phyloP scores from a whole-genome alignment of 225 moss, liverwort and hornwort genomes.

The Climacium dendroides region DNA sequence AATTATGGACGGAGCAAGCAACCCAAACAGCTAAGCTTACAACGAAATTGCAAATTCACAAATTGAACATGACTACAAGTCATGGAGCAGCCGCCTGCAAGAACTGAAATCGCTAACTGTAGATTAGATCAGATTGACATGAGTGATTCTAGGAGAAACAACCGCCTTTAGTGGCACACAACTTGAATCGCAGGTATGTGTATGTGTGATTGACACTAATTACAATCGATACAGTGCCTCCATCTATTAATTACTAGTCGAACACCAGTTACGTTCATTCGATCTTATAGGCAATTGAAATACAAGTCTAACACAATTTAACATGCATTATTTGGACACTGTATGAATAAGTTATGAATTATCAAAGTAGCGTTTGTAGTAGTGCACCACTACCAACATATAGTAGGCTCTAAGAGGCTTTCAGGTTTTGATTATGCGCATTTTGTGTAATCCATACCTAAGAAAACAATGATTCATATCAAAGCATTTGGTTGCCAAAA shows the following conservation, averaged over 20 bases:
- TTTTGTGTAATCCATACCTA: not conserved
- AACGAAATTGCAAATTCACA: not conserved
- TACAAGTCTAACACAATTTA: not conserved
- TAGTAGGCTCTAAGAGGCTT: not conserved
- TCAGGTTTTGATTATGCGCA: not conserved
- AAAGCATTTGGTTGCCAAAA: not conserved
- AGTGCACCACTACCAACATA: not conserved
- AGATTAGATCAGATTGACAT: not conserved
- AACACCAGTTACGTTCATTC: rapidly evolving
- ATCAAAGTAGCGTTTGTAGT: not conserved
- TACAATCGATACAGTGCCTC: too few relatives aligned
- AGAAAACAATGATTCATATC: too few relatives aligned
- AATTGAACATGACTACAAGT: not conserved
- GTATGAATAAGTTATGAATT: not conserved
- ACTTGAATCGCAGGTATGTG: not conserved
- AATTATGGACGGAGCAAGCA: not conserved
- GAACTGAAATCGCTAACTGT: not conserved
- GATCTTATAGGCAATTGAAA: not conserved
- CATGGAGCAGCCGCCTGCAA: not conserved
- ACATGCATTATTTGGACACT: not conserved
- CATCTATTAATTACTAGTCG: too few relatives aligned
- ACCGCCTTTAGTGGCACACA: not conserved
- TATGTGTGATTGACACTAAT: not conserved
- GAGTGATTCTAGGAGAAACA: not conserved
- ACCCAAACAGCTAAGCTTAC: not conserved